phyloP scores from a whole-genome alignment of 2,329 filamentous ascomycete genomes.

The Pyrenophora graminea region DNA sequence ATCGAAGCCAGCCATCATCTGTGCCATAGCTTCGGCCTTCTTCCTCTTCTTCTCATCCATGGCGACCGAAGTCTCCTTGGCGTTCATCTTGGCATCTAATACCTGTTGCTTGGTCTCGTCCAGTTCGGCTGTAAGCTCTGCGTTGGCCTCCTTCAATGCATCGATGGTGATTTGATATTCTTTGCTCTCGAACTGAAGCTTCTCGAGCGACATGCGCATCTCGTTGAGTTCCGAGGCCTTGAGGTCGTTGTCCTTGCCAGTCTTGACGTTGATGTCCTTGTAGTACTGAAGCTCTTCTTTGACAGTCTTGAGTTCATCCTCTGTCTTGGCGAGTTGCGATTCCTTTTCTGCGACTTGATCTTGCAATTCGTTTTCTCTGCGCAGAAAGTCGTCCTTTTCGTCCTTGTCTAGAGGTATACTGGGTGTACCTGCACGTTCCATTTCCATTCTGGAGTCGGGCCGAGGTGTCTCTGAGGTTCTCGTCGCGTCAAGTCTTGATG shows the following conservation, averaged over 20 bases:
- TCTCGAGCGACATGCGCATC: constrained; percentile 94
- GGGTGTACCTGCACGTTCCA: constrained; percentile 82
- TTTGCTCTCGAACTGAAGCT: constrained; percentile 93
- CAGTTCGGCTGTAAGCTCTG: constrained; percentile 86
- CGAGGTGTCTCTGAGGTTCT: constrained; percentile 50
- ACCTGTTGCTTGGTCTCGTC: constrained; percentile 97
- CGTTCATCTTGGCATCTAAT: constrained; percentile 92
- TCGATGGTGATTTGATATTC: constrained; percentile 98
- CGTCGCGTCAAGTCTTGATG: constrained; percentile 59
- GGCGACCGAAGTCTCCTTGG: constrained; percentile 87
- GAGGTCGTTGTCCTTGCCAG: constrained; percentile 87
- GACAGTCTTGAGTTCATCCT: constrained; percentile 78
- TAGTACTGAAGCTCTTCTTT: constrained; percentile 84
- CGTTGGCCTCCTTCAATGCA: constrained; percentile 91
- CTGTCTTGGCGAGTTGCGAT: constrained; percentile 74
- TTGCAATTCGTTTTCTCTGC: constrained; percentile 94
- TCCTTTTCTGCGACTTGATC: constrained; percentile 96
- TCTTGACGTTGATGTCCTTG: constrained; percentile 82
- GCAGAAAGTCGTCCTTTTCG: constrained; percentile 92
- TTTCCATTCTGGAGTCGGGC: constrained; percentile 67
- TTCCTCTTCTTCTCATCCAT: constrained; percentile 97
- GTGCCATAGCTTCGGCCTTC: constrained; percentile 98
- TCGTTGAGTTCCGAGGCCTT: constrained; percentile 86
- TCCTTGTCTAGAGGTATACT: constrained; percentile 91
- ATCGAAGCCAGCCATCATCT: constrained; percentile 99